Evolutionary conservation across 768 basidiomycete genomes (phyloP).

Genomic region (Russula abietina): DNA sequence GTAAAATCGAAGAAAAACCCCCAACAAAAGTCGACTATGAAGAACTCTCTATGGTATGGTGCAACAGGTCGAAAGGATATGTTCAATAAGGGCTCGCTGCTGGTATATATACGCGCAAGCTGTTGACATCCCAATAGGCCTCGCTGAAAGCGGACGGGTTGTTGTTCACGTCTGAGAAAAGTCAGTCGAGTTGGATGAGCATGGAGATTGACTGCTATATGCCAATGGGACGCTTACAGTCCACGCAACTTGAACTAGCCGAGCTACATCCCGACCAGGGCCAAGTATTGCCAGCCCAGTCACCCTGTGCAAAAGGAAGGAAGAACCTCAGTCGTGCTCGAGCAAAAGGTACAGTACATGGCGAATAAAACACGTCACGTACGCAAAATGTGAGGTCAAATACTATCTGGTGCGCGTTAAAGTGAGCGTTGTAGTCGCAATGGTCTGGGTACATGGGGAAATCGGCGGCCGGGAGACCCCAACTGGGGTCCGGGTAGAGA

Average conservation of each 20-base stretch:
- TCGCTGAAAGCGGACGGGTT: conserved; percentile 52
- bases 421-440: conserved; percentile 50
- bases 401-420: conserved; percentile 47
- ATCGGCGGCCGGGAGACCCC: conserved; percentile 44
- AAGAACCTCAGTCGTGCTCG: background rate
- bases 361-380: conserved; percentile 22
- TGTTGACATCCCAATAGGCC: conserved; percentile 68
- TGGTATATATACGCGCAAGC: conserved; percentile 52
- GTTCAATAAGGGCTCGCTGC: background rate
- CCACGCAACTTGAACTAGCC: conserved; percentile 37
- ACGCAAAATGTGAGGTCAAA: conserved; percentile 63
- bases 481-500: conserved; percentile 26
- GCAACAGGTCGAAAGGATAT: conserved; percentile 23
- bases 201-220: background rate
- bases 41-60: background rate
- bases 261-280: conserved; percentile 34
- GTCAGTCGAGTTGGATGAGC: background rate
- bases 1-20: background rate
- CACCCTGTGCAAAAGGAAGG: conserved; percentile 12
- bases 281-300: conserved; percentile 20
- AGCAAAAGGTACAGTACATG: conserved; percentile 7
- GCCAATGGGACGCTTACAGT: conserved; percentile 38
- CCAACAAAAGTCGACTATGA: too few species aligned
- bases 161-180: conserved; percentile 46
- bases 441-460: conserved; percentile 39